These are phyloP conservation scores for Neonectria coccinea DNA, from an alignment of 2,329 filamentous ascomycete species.

Conservation along the genomic window DNA sequence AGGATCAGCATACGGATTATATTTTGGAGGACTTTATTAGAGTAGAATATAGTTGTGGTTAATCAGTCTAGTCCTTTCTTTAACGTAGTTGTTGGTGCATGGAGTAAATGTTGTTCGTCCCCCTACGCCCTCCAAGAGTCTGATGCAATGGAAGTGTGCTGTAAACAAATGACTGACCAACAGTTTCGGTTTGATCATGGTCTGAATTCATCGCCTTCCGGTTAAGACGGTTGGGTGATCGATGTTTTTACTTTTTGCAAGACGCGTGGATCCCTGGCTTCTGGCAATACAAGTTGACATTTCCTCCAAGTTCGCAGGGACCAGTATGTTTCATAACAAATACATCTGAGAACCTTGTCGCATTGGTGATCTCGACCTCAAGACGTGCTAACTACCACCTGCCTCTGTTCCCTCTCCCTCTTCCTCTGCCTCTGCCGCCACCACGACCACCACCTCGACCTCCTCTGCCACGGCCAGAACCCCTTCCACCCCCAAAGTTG, in stretches of 20 bases:
- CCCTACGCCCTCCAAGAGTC: constrained; percentile 24
- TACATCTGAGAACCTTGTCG: not conserved
- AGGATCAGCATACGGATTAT: too few species aligned
- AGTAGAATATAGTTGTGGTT: too few species aligned
- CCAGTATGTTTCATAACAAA: too few species aligned
- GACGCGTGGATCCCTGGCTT: not conserved
- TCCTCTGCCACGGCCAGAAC: constrained; percentile 51
- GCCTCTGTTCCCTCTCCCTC: constrained; percentile 40
- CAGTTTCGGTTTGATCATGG: not conserved
- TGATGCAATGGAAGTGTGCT: constrained; percentile 27
- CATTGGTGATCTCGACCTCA: not conserved
- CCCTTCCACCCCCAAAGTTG: constrained; percentile 52
- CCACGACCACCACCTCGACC: constrained; percentile 52
- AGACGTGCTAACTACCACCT: constrained; percentile 31
- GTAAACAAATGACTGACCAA: constrained; percentile 14
- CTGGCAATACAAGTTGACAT: not conserved
- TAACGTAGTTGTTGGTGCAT: too few species aligned
- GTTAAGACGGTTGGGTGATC: not conserved
- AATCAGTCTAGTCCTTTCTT: too few species aligned
- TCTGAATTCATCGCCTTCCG: not conserved
- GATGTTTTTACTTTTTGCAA: too few species aligned
- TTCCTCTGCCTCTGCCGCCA: constrained; percentile 40
- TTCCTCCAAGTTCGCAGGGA: not conserved
- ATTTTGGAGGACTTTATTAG: too few species aligned
- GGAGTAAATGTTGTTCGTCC: too few species aligned